phyloP scores from a whole-genome alignment of 2,329 filamentous ascomycete species.

The Hirsutella thompsonii region DNA sequence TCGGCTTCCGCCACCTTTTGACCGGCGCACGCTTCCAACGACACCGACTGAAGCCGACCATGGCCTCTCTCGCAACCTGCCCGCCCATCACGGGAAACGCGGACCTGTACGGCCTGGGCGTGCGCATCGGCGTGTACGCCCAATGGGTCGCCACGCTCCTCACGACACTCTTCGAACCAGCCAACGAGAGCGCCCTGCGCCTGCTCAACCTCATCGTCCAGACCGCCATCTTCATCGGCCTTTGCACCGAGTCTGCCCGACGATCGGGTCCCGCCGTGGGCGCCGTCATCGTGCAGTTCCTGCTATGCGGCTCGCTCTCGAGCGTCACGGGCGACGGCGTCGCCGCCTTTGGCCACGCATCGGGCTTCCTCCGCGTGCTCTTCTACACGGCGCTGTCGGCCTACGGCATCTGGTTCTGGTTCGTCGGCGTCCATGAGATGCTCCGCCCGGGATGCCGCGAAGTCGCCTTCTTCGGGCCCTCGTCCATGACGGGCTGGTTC shows the following conservation, averaged over 20 bases:
- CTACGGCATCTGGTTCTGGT: slow-evolving; percentile 14
- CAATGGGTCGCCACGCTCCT: slow-evolving; percentile 13
- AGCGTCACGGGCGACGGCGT: slow-evolving; percentile 13
- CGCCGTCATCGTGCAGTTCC: slow-evolving; percentile 12
- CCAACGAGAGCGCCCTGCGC: slow-evolving; percentile 9
- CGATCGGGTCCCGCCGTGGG: slow-evolving; percentile 6
- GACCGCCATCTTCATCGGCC: slow-evolving; percentile 14
- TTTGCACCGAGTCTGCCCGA: slow-evolving; percentile 11
- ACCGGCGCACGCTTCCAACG: no score
- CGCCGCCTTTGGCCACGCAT: slow-evolving; percentile 7
- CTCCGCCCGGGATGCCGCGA: slow-evolving; percentile 1
- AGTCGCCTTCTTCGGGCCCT: slow-evolving; percentile 8
- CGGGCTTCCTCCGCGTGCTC: slow-evolving; percentile 9
- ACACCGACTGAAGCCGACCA: no score
- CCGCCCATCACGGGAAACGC: slow-evolving; percentile 6
- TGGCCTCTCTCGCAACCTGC: not conserved
- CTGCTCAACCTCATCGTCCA: slow-evolving; percentile 18
- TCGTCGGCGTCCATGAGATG: slow-evolving; percentile 9
- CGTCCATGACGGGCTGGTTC: slow-evolving; percentile 8
- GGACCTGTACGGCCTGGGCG: slow-evolving; percentile 15
- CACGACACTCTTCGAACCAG: slow-evolving; percentile 10
- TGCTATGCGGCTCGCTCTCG: slow-evolving; percentile 13
- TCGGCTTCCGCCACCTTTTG: no score
- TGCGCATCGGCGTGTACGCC: slow-evolving; percentile 13
- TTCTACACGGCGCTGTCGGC: slow-evolving; percentile 11